These are phyloP conservation scores for Hibiscus trionum DNA, from an alignment of 345 rosid species.

Conservation along the genomic window DNA sequence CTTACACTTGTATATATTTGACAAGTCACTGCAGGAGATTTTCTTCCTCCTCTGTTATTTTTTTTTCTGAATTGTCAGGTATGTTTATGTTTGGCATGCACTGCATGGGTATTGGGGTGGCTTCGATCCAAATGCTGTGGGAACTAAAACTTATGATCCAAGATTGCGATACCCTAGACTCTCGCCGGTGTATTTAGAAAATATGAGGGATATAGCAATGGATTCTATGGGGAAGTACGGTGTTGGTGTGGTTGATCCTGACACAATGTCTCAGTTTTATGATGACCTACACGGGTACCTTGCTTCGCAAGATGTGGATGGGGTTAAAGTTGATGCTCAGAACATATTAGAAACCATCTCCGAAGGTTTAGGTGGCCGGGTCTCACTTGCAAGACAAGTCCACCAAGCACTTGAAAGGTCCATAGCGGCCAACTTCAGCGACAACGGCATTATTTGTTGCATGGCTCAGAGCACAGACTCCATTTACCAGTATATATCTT, in stretches of 20 bases:
- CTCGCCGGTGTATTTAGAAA: slow-evolving; percentile 40
- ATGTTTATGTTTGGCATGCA: slow-evolving; percentile 54
- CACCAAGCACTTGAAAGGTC: slow-evolving; percentile 49
- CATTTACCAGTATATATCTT: slow-evolving; percentile 36
- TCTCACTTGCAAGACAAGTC: slow-evolving; percentile 37
- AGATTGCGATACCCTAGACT: slow-evolving; percentile 30
- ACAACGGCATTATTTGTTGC: slow-evolving; percentile 55
- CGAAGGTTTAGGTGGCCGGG: slow-evolving; percentile 35
- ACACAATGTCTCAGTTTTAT: slow-evolving; percentile 37
- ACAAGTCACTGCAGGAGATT: neutral
- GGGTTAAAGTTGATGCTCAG: slow-evolving; percentile 58
- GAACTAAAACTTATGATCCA: slow-evolving; percentile 32
- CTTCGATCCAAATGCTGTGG: slow-evolving; percentile 36
- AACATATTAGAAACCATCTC: slow-evolving; percentile 44
- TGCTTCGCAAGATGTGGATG: slow-evolving; percentile 43
- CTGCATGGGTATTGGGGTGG: slow-evolving; percentile 63
- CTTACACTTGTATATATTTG: neutral
- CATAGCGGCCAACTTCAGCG: slow-evolving; percentile 34
- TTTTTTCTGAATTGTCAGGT: slow-evolving; percentile 22
- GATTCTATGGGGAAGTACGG: slow-evolving; percentile 48
- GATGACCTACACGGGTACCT: slow-evolving; percentile 47
- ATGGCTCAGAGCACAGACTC: slow-evolving; percentile 51
- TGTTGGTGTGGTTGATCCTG: slow-evolving; percentile 39
- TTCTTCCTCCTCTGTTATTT: slow-evolving; percentile 1
- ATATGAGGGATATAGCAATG: slow-evolving; percentile 38